Evolutionary conservation across 345 rosid genomes (phyloP).

Genomic region (Excoecaria agallocha): DNA sequence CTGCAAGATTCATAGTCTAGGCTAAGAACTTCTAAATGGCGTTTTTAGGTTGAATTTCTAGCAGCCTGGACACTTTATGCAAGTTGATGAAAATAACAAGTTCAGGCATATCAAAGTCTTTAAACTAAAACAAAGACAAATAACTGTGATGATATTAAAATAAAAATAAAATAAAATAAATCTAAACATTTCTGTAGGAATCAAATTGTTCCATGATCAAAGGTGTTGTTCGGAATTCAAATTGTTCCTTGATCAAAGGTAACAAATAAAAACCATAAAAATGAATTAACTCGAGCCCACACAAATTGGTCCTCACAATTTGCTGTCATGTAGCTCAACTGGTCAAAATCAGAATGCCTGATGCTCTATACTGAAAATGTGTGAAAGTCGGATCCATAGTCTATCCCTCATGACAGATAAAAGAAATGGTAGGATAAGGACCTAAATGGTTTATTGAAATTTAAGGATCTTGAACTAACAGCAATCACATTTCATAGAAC

Average conservation of each 20-base stretch:
- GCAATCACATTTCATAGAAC: conserved; percentile 15
- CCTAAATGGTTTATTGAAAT: background rate
- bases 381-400: background rate
- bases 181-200: background rate
- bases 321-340: background rate
- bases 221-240: too few relatives aligned
- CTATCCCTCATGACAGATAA: background rate
- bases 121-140: background rate
- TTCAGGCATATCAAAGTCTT: background rate
- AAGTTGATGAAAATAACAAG: background rate
- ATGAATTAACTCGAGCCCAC: background rate
- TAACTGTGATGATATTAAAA: background rate
- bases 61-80: background rate
- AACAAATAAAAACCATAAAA: background rate
- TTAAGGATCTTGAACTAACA: background rate
- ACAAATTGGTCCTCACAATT: background rate
- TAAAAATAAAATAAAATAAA: too few relatives aligned
- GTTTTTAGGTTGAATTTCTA: background rate
- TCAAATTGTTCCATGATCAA: too few relatives aligned
- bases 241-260: background rate
- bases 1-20: background rate
- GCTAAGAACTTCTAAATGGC: background rate
- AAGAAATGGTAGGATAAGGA: background rate
- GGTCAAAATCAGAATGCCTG: background rate
- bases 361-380: conserved; percentile 5